Evolutionary conservation across 2,329 filamentous ascomycete genomes (phyloP).

Genomic region (Alternaria dauci): DNA sequence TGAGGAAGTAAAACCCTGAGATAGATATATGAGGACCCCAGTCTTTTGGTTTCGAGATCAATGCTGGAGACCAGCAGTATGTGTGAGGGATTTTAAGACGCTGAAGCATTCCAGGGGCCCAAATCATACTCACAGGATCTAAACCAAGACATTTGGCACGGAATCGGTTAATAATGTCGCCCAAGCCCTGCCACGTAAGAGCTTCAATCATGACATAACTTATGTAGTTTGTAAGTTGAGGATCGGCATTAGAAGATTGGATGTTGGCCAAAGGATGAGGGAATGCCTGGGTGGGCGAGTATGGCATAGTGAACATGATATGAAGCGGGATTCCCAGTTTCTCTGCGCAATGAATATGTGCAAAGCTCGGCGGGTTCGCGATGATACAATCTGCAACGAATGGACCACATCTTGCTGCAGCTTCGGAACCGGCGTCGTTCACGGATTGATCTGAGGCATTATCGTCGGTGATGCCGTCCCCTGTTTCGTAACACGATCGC

Average conservation of each 20-base stretch:
- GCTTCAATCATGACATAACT: slow-evolving; percentile 58
- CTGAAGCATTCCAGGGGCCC: slow-evolving; percentile 50
- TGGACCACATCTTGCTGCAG: slow-evolving; percentile 51
- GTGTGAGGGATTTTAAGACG: slow-evolving; percentile 54
- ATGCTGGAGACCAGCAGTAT: slow-evolving; percentile 57
- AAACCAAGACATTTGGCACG: slow-evolving; percentile 50
- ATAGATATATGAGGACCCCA: slow-evolving; percentile 31
- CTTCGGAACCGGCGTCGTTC: not conserved
- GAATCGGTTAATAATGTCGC: slow-evolving; percentile 58
- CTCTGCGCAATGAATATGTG: slow-evolving; percentile 76
- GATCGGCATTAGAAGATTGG: slow-evolving; percentile 41
- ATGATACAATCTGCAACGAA: slow-evolving; percentile 84
- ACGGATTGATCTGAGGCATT: not conserved
- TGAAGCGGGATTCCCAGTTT: slow-evolving; percentile 75
- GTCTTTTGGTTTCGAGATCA: slow-evolving; percentile 29
- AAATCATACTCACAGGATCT: slow-evolving; percentile 48
- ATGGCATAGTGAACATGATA: slow-evolving; percentile 74
- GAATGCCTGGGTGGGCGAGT: slow-evolving; percentile 55
- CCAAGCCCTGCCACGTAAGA: slow-evolving; percentile 61
- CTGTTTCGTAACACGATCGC: slow-evolving; percentile 45
- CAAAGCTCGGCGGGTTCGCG: slow-evolving; percentile 79
- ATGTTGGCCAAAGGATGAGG: slow-evolving; percentile 62
- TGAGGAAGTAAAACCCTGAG: slow-evolving; percentile 59
- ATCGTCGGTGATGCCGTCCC: slow-evolving; percentile 32
- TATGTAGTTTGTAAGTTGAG: slow-evolving; percentile 52